Evolutionary conservation across 2,329 filamentous ascomycete genomes (phyloP).

Genomic region (Phaeophleospora eucalypticola): DNA sequence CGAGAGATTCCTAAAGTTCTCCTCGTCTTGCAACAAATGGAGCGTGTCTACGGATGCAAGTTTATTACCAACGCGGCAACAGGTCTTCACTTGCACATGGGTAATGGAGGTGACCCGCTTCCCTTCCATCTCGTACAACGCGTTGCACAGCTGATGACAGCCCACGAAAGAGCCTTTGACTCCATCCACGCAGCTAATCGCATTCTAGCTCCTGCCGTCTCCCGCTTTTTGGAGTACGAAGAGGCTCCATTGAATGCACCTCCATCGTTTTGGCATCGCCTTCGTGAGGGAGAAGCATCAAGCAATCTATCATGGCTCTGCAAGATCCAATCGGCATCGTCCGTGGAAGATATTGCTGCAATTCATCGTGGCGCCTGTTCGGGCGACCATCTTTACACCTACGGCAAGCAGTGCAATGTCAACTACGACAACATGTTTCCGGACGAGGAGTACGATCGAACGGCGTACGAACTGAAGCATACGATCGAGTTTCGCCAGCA

Average conservation of each 20-base stretch:
- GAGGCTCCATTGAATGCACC: constrained; percentile 2
- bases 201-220: constrained; percentile 1
- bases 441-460: background rate
- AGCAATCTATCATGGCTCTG: background rate
- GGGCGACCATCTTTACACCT: too few relatives aligned
- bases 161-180: constrained; percentile 20
- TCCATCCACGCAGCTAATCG: constrained; percentile 11
- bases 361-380: too few relatives aligned
- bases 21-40: constrained; percentile 4
- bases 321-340: background rate
- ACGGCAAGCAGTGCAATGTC: constrained; percentile 9
- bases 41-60: constrained; percentile 4
- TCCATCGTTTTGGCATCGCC: constrained; percentile 6
- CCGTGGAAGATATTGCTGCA: too few relatives aligned
- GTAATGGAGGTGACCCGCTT: constrained; percentile 1
- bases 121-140: constrained; percentile 17
- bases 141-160: constrained; percentile 15
- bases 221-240: background rate
- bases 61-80: constrained; percentile 18
- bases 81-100: constrained; percentile 23
- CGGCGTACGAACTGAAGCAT: background rate
- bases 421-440: constrained; percentile 22
- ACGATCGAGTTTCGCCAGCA: constrained; percentile 35
- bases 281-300: background rate
- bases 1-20: constrained; percentile 12